Evolutionary conservation across 2,329 filamentous ascomycete genomes (phyloP).

Genomic region (Colletotrichum sp.): DNA sequence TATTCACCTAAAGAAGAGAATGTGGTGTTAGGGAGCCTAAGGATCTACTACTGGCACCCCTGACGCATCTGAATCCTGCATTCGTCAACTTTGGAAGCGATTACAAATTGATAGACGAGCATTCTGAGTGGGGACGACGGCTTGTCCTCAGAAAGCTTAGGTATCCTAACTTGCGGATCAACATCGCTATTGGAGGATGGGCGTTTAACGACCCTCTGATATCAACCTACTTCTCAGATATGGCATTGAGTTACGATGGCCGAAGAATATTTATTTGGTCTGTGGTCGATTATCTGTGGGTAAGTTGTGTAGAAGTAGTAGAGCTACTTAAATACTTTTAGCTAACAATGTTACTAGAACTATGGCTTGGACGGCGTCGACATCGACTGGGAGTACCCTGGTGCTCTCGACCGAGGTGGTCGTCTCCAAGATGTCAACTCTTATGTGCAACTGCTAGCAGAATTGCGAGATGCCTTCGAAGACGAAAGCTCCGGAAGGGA

Average conservation of each 20-base stretch:
- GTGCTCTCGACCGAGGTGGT: not conserved
- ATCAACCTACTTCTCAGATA: slow-evolving; percentile 33
- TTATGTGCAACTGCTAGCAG: slow-evolving; percentile 35
- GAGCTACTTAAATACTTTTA: not conserved
- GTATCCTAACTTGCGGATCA: not conserved
- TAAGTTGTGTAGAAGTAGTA: not conserved
- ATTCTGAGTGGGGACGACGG: not conserved
- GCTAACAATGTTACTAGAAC: not conserved
- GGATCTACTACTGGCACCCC: not conserved
- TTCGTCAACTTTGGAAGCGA: not conserved
- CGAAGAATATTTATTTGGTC: slow-evolving; percentile 39
- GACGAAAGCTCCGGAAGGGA: not conserved
- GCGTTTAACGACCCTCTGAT: not conserved
- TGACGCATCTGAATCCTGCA: not conserved
- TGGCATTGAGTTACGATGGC: slow-evolving; percentile 35
- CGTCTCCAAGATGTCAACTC: slow-evolving; percentile 28
- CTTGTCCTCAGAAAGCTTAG: not conserved
- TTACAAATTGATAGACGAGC: not conserved
- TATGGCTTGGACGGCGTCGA: slow-evolving; percentile 12
- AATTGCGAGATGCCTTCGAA: slow-evolving; percentile 28
- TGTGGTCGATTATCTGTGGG: not conserved
- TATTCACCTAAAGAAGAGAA: not conserved
- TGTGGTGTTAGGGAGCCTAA: not conserved
- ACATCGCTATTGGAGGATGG: not conserved
- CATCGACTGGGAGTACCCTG: slow-evolving; percentile 16